Evolutionary conservation across 2,329 filamentous ascomycete genomes (phyloP).

Genomic region (Massarina eburnea): DNA sequence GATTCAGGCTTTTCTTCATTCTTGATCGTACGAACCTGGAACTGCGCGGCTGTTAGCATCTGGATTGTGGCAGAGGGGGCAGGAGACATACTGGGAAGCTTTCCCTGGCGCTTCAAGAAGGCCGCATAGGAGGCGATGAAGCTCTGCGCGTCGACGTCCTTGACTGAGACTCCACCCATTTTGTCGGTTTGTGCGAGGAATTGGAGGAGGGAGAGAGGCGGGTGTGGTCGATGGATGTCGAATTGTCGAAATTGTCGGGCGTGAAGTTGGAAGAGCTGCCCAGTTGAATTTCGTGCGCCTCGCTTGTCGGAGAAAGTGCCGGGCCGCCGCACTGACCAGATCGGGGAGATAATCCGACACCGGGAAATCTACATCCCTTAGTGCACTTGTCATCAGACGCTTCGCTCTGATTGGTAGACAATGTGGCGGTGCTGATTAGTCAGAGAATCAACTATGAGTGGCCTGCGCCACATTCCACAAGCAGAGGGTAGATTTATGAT

Average conservation of each 20-base stretch:
- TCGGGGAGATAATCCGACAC: too few species aligned
- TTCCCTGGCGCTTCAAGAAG: constrained; percentile 93
- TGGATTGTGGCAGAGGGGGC: neutral
- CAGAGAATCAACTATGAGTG: too few species aligned
- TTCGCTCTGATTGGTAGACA: too few species aligned
- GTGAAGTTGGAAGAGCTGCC: constrained; percentile 3
- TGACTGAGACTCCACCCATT: constrained; percentile 81
- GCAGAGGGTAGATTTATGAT: too few species aligned
- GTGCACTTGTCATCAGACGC: too few species aligned
- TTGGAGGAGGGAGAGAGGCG: constrained; percentile 6
- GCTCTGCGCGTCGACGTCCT: constrained; percentile 87
- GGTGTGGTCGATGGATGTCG: constrained; percentile 3
- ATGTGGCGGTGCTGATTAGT: too few species aligned
- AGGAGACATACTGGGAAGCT: constrained; percentile 68
- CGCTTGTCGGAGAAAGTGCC: constrained; percentile 6
- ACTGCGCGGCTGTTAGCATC: constrained; percentile 29
- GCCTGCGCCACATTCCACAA: too few species aligned
- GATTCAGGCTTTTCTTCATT: constrained; percentile 53
- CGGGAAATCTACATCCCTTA: too few species aligned
- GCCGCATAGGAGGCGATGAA: constrained; percentile 84
- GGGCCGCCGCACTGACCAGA: neutral
- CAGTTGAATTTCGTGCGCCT: constrained; percentile 4
- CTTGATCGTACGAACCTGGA: constrained; percentile 66
- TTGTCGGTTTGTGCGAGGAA: constrained; percentile 56
- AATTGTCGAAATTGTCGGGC: constrained; percentile 13